phyloP scores from a whole-genome alignment of 2,329 filamentous ascomycete species.

The Elsinoe ampelina region DNA sequence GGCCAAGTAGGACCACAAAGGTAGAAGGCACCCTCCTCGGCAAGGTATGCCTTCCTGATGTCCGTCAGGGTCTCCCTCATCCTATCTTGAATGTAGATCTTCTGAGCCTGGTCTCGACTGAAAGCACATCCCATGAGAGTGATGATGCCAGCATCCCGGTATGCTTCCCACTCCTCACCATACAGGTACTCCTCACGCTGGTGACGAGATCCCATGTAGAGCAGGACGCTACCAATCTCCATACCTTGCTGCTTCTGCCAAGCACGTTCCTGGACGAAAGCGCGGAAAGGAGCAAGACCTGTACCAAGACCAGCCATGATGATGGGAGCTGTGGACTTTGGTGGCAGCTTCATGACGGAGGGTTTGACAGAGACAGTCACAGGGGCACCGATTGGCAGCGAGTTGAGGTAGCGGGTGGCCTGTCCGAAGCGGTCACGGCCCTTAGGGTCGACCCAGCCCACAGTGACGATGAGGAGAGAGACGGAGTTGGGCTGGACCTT shows the following conservation, averaged over 20 bases:
- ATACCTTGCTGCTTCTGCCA: constrained; percentile 97
- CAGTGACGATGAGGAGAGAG: constrained; percentile 91
- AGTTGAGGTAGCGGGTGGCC: constrained; percentile 80
- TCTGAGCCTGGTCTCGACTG: constrained; percentile 91
- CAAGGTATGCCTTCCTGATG: constrained; percentile 77
- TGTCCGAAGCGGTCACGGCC: constrained; percentile 88
- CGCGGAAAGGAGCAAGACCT: constrained; percentile 93
- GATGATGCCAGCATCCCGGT: constrained; percentile 89
- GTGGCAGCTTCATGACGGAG: constrained; percentile 97
- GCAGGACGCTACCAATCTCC: constrained; percentile 81
- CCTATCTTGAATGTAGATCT: constrained; percentile 98
- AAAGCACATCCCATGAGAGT: constrained; percentile 90
- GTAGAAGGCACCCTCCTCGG: constrained; percentile 87
- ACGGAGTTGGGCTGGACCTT: constrained; percentile 86
- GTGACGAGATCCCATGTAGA: constrained; percentile 96
- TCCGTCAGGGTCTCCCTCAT: constrained; percentile 82
- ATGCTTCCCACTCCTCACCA: constrained; percentile 98
- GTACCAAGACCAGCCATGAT: constrained; percentile 99
- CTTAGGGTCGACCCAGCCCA: constrained; percentile 83
- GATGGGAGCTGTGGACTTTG: constrained; percentile 76
- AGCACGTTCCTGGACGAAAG: constrained; percentile 95
- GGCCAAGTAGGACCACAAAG: constrained; percentile 98
- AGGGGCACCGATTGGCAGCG: constrained; percentile 62
- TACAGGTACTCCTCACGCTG: constrained; percentile 98
- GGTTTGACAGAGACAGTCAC: constrained; percentile 94